Evolutionary conservation across 2,329 filamentous ascomycete species (phyloP).

Genomic region (Fusarium pilosicola): DNA sequence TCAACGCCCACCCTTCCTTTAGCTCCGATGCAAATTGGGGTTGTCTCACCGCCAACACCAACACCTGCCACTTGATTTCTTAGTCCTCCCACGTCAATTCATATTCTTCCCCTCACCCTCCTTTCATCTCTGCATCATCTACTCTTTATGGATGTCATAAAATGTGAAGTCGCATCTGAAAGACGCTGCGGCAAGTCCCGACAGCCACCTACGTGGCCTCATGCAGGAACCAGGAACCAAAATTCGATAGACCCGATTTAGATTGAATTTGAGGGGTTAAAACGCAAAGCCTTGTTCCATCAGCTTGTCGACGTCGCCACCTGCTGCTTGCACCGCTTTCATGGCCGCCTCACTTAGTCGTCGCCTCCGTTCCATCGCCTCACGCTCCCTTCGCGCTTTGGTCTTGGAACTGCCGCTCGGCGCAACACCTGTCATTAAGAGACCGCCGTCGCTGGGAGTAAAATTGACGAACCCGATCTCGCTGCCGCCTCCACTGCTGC

Average conservation of each 20-base stretch:
- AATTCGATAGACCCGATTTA: neutral
- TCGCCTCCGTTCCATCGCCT: conserved; percentile 80
- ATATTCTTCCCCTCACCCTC: neutral
- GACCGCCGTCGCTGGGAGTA: conserved; percentile 79
- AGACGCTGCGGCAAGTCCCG: conserved; percentile 6
- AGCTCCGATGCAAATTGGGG: conserved; percentile 12
- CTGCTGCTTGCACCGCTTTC: conserved; percentile 75
- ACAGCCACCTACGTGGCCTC: conserved; percentile 20
- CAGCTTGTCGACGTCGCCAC: conserved; percentile 70
- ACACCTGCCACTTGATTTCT: conserved; percentile 12
- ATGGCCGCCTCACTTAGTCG: conserved; percentile 74
- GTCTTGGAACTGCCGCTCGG: conserved; percentile 93
- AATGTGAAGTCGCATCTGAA: conserved; percentile 3
- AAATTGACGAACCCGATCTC: conserved; percentile 84
- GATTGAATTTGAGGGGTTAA: conserved; percentile 35
- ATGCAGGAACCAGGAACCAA: conserved; percentile 27
- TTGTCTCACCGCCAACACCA: conserved; percentile 31
- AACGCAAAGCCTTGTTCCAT: conserved; percentile 61
- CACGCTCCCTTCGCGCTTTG: conserved; percentile 89
- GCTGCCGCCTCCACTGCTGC: conserved; percentile 40
- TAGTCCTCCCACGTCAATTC: neutral
- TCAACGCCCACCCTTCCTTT: conserved; percentile 12
- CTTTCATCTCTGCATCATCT: neutral
- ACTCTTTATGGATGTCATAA: neutral
- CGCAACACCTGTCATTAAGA: conserved; percentile 89